A percentile compares a stretch with the other conserved stretches of the same genome.
Conservation (phyloP, 306 rosid genomes). For the Vicia faba region DNA sequence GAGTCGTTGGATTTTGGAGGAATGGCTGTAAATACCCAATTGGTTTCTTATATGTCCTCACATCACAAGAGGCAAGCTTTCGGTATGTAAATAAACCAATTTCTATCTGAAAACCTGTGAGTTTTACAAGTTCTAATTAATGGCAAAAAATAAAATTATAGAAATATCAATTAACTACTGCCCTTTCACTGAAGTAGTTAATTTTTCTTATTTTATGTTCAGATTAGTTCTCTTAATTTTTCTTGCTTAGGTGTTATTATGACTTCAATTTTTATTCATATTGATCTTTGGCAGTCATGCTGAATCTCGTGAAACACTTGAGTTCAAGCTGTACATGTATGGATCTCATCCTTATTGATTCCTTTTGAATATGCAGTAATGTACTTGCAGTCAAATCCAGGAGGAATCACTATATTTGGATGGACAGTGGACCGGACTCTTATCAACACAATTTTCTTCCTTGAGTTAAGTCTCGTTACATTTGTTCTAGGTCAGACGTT, state of each 20-base stretch:
- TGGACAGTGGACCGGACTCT: conserved; percentile 81
- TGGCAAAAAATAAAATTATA: not conserved
- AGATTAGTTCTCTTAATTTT: conserved; percentile 18
- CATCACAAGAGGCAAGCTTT: conserved; percentile 85
- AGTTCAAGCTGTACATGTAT: not conserved
- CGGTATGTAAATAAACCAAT: conserved; percentile 50
- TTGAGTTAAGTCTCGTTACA: conserved; percentile 65
- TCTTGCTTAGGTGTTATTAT: conserved; percentile 1
- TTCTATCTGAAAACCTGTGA: conserved; percentile 19
- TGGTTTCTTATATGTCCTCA: conserved; percentile 65
- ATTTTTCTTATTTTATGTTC: conserved; percentile 8
- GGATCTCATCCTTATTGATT: conserved; percentile 19
- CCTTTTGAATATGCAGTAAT: conserved; percentile 56
- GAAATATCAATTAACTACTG: conserved; percentile 1
- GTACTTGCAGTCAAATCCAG: conserved; percentile 81
- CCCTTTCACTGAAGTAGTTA: not conserved
- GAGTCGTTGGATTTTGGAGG: conserved; percentile 58
- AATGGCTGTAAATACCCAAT: conserved; percentile 52
- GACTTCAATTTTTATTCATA: not conserved
- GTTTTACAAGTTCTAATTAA: conserved; percentile 5
- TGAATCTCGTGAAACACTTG: conserved; percentile 1
- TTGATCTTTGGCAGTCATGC: not conserved
- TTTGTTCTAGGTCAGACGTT: conserved; percentile 71
- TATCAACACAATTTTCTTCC: conserved; percentile 76
- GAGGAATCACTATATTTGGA: conserved; percentile 84